These are phyloP conservation scores for Serendipita sp. DNA, from an alignment of 768 basidiomycete genomes.

Conservation along the genomic window DNA sequence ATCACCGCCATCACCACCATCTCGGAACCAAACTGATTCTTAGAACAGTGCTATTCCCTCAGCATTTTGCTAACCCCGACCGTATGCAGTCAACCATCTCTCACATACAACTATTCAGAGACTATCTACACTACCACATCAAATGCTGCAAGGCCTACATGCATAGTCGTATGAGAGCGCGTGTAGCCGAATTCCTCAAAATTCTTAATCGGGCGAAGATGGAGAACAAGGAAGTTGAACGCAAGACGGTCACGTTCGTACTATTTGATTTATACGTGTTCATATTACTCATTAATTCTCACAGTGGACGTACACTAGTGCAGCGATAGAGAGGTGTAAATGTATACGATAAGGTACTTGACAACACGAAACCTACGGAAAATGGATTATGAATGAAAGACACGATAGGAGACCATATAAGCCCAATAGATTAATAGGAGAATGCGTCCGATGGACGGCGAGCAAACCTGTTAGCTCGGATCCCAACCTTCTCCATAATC, in stretches of 20 bases:
- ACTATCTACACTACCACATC: conserved; percentile 99
- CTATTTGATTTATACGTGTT: not conserved
- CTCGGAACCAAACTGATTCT: not conserved
- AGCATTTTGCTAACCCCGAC: conserved; percentile 66
- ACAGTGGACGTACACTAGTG: conserved; percentile 15
- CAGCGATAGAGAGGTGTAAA: conserved; percentile 11
- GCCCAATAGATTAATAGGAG: not conserved
- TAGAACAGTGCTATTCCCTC: conserved; percentile 69
- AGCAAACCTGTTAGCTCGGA: not conserved
- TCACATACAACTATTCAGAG: conserved; percentile 90
- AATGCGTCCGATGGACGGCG: not conserved
- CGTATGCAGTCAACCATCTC: conserved; percentile 71
- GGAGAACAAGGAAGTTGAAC: conserved; percentile 62
- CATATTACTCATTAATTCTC: not conserved
- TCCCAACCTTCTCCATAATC: not conserved
- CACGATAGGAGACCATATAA: not conserved
- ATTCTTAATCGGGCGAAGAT: conserved; percentile 92
- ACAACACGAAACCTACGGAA: not conserved
- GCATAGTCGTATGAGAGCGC: conserved; percentile 90
- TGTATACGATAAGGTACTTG: not conserved
- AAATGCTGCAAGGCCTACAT: conserved; percentile 98
- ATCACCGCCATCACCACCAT: not conserved
- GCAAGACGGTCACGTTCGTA: conserved; percentile 80
- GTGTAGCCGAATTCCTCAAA: conserved; percentile 91
- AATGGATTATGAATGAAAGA: not conserved